Evolutionary conservation across 2,329 filamentous ascomycete species (phyloP), one percentile per base, ranked within the genome.

Genomic region (Aureobasidium sp.): DNA sequence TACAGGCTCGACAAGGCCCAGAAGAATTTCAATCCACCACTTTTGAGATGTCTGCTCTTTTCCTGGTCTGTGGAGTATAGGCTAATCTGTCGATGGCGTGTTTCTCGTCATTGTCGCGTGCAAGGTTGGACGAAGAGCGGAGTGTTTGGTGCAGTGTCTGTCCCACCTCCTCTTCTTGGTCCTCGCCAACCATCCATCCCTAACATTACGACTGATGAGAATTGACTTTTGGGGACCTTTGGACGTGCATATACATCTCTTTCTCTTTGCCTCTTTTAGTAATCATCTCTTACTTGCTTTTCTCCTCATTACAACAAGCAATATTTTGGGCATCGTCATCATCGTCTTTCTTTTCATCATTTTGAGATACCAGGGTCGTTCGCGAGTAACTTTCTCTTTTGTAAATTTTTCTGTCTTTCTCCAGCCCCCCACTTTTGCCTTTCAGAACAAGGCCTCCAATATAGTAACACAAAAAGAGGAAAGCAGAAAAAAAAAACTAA

Each of bases 351-450:
- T 48, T 22, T 44, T 44, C 45, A n/a, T 48, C 45, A 48, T 29
- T 3, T 48, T 45, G 42, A 45, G 29, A 29, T 12, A 12, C 31
- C 37, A 41, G 44, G 22, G 22, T 56, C 41, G 22, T 45, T 34
- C 41, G 27, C 41, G 27, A 25, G 17, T n/a, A 44, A 57, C 53
- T 57, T 45, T 57, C 29, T 57, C 53, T 57, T 57, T 34, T 57
- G 39, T 57, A 57, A 20, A 44, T 57, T 44, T 57, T 57, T 57
- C 53, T 44, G 53, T 57, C 53, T 57, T 57, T 57, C 53, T 57
- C 53, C n/a, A 12, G 15, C 25, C 25, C 15, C 22, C 17, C 39
- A 17, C 15, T 45, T 22, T 34, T 12, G 9, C 2, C 53, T 14
- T 7, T 14, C 27, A 34, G 49, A 15, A 22, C n/a, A 39, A 17